Evolutionary conservation across 1,139 yeast genomes (phyloP), one percentile per base, ranked within the genome.

Genomic region (Kodamaea ohmeri): DNA sequence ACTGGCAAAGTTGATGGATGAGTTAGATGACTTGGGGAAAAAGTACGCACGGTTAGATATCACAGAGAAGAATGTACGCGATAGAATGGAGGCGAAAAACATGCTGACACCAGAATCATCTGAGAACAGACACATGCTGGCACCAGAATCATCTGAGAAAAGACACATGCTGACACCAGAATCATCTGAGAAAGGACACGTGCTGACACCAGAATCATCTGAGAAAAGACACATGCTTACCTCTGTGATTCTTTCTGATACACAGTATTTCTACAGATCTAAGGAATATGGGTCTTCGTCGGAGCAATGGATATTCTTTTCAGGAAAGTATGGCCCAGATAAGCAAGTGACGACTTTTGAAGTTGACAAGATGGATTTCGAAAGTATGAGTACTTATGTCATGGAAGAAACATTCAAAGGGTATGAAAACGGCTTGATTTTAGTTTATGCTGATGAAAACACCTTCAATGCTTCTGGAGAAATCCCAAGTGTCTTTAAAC

Each of bases 211-310:
- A 14, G 32, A 38, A 21, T 35, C 34, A 3, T 22, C 34, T 24
- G 25, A 25, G 7, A 39, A 46, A 4, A 20, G 44, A 22, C 66
- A 65, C 41, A 35, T 47, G 2, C 48, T 66, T 20, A 44, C 55
- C 0, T 65, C 66, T 1, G 56, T 65, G 11, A 50, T 65, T 5
- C 32, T 63, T n/a, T 56, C 58, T 5, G 68, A 62, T 32, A 34
- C 46, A 4, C 61, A 62, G 32, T 67, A 63, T 43, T 57, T 43
- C 22, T 49, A 47, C 43, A 33, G 42, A 18, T 41, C 45, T 30
- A 39, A 42, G 36, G n/a, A 18, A 8, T 36, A 39, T 18, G 39
- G 34, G 35, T 42, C 32, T 3, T 40, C 34, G 4, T 43, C 38
- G 12, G 50, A 46, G 26, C 40, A 38, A 2, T 49, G 53, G 53